phyloP scores from a whole-genome alignment of 116 monocot species.

The Iris pallida region DNA sequence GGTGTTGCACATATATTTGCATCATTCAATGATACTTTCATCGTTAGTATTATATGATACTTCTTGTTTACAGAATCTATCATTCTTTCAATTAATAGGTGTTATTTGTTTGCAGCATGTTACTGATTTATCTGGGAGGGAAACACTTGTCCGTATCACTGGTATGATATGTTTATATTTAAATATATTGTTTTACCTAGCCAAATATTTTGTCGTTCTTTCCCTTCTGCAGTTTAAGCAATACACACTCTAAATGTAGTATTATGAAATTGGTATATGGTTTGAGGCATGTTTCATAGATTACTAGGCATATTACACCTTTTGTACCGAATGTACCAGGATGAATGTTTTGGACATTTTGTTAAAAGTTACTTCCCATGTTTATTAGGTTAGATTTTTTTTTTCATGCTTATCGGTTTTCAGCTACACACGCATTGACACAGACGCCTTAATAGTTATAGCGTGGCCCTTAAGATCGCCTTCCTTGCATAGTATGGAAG shows the following conservation, averaged over 20 bases:
- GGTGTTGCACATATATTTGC: slow-evolving; percentile 78
- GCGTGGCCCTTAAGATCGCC: slow-evolving; percentile 58
- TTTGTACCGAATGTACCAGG: no score
- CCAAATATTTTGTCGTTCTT: not conserved
- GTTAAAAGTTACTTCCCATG: not conserved
- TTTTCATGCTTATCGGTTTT: not conserved
- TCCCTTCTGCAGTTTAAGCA: not conserved
- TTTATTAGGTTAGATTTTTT: not conserved
- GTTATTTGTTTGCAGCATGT: slow-evolving; percentile 52
- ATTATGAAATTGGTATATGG: not conserved
- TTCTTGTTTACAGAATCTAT: not conserved
- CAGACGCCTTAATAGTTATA: not conserved
- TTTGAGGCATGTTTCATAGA: not conserved
- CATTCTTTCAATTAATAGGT: not conserved
- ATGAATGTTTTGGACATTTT: not conserved
- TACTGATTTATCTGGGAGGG: slow-evolving; percentile 74
- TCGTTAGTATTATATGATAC: slow-evolving; percentile 25
- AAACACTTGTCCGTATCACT: slow-evolving; percentile 69
- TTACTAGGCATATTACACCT: not conserved
- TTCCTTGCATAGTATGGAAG: slow-evolving; percentile 30
- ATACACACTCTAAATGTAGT: not conserved
- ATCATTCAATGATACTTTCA: slow-evolving; percentile 70
- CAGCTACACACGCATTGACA: not conserved
- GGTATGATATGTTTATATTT: slow-evolving; percentile 20
- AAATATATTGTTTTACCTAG: not conserved